Conservation (phyloP, 2,329 filamentous ascomycete species). For the Ambrosiella cleistominuta region DNA sequence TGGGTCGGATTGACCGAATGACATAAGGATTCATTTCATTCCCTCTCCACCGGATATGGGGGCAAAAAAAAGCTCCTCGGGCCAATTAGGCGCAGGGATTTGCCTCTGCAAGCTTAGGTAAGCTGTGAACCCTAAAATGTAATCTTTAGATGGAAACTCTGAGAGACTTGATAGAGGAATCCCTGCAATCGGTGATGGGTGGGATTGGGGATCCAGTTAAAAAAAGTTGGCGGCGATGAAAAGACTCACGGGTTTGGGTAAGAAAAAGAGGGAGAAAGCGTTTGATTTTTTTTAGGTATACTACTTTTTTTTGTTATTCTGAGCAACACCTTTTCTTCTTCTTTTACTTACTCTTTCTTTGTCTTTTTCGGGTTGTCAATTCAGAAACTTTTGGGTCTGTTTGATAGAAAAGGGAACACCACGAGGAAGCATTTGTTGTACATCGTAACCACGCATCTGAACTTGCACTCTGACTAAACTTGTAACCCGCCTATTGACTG, state of each 20-base stretch:
- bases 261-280: background rate
- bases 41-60: too few relatives aligned
- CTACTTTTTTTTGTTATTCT: too few relatives aligned
- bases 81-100: constrained; percentile 2
- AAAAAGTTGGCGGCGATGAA: constrained; percentile 8
- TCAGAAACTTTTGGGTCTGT: too few relatives aligned
- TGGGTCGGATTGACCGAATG: background rate
- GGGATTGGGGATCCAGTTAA: constrained; percentile 3
- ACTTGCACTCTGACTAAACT: too few relatives aligned
- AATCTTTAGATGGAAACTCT: background rate
- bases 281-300: too few relatives aligned
- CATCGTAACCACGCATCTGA: too few relatives aligned
- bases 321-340: too few relatives aligned
- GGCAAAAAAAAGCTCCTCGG: background rate
- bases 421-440: too few relatives aligned
- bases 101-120: background rate
- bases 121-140: background rate
- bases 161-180: background rate
- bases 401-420: too few relatives aligned
- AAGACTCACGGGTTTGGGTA: background rate
- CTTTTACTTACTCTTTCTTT: too few relatives aligned
- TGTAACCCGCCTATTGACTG: background rate
- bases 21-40: background rate
- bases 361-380: too few relatives aligned
- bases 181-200: constrained; percentile 2